A percentile compares a stretch with the other conserved stretches of the same genome.
Evolutionary conservation across 176 grass and related monocot genomes (phyloP).

Genomic region (Eleusine coracana): DNA sequence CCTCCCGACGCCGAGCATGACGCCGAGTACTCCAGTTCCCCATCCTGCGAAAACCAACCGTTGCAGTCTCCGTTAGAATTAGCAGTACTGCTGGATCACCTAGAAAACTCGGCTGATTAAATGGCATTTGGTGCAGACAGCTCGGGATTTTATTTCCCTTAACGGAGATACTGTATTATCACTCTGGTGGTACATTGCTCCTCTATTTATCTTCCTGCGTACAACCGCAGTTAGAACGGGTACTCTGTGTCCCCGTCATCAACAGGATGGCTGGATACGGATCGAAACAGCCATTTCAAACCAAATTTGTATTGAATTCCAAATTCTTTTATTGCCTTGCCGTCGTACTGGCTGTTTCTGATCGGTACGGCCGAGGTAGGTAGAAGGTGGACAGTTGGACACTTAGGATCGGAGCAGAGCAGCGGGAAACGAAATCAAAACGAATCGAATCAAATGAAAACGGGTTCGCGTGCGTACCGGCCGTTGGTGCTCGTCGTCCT

Average conservation of each 20-base stretch:
- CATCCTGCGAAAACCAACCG: conserved; percentile 1
- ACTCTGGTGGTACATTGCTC: conserved; percentile 5
- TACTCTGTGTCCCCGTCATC: not conserved
- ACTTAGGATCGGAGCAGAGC: not conserved
- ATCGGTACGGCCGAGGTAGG: conserved; percentile 27
- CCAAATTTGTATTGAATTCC: not conserved
- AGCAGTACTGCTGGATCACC: not conserved
- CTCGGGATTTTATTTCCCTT: not conserved
- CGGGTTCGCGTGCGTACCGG: conserved; percentile 22
- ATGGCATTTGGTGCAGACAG: not conserved
- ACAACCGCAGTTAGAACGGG: not conserved
- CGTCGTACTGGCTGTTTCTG: not conserved
- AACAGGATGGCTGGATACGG: conserved; percentile 5
- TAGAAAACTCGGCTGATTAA: not conserved
- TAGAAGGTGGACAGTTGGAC: not conserved
- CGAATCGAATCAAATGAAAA: not conserved
- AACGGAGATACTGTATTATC: not conserved
- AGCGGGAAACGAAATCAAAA: not conserved
- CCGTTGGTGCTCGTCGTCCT: conserved; percentile 57
- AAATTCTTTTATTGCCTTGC: conserved; percentile 21
- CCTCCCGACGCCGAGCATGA: conserved; percentile 40
- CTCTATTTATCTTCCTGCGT: conserved; percentile 20
- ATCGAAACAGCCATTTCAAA: conserved; percentile 10
- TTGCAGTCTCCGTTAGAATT: not conserved
- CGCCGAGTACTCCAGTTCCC: conserved; percentile 26